Base-by-base conservation (phyloP, 2,329 filamentous ascomycete genomes). In the Xylaria sp. region DNA sequence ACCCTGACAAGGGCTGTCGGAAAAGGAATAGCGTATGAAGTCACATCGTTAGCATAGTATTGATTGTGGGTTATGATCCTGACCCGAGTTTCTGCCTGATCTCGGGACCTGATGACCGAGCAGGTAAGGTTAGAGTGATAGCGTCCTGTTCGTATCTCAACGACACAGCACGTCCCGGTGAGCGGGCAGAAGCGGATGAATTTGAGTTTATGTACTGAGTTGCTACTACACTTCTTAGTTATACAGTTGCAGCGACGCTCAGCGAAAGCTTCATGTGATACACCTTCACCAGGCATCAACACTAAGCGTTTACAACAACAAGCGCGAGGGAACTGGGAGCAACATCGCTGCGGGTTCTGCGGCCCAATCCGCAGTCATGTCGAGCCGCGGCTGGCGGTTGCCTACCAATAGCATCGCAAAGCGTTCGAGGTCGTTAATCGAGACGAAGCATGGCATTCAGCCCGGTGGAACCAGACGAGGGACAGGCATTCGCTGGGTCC, bases 241-340 rank as follows among this genome's bases (percentile, higher is more conserved):
- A 3, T 52, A 37, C 17, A 28, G 62, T 65, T 56, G 28, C 62
- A 62, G 51, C 37, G 55, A 59, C 54, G 62, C 58, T 61, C 45
- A 64, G 61, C 61, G 61, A 64, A 42, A 52, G 33, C 42, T 51
- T 35, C 58, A 45, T 47, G 38, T 57, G 54, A 58, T 61, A 52
- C 33, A 15, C 52, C 33, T 42, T 23, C 3, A 12, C 7, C 46
- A 42, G 45, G 38, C 43, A 43, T 19, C 19, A 57, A 50, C 40
- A 45, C 23, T 55, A 43, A 49, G 40, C 46, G 43, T 50, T 42
- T 25, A 17, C 25, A 28, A 25, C 11, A 19, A 57, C 56, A 46
- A 55, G 50, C 55, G 60, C 46, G 42, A 61, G 42, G 33, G 38
- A 51, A 49, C n/a, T 28, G 37, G 40, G 31, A 33, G 35, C 45